Evolutionary conservation across 306 rosid genomes (phyloP).

Genomic region (Macrotyloma uniflorum): DNA sequence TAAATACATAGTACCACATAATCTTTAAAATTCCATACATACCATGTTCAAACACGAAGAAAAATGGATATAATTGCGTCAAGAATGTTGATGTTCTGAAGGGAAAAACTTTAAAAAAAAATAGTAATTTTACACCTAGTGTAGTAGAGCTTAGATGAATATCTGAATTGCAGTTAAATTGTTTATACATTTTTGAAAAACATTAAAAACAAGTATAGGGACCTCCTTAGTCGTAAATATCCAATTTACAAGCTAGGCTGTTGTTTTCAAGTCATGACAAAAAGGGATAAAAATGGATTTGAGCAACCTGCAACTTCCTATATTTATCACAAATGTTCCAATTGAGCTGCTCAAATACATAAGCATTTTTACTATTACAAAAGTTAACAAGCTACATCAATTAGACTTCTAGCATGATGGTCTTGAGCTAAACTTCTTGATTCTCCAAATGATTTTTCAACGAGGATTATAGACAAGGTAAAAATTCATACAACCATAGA

Average conservation of each 20-base stretch:
- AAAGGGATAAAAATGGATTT: neutral
- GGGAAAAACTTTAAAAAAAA: neutral
- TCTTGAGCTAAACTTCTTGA: too few species aligned
- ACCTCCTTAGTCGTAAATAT: neutral
- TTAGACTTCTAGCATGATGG: too few species aligned
- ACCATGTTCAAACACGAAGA: neutral
- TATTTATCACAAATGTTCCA: neutral
- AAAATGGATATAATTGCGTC: conserved; percentile 13
- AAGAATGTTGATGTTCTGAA: neutral
- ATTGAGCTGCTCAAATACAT: neutral
- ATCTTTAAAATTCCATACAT: neutral
- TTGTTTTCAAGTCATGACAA: too few species aligned
- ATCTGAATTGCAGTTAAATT: neutral
- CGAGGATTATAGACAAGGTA: too few species aligned
- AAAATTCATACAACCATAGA: too few species aligned
- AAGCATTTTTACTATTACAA: neutral
- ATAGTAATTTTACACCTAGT: neutral
- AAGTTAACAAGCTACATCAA: neutral
- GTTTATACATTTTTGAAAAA: neutral
- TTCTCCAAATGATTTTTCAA: too few species aligned
- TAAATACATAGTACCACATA: conserved; percentile 9
- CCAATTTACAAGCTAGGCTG: neutral
- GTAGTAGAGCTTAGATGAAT: neutral
- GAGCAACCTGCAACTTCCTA: conserved; percentile 4
- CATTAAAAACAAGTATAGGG: neutral